phyloP scores from a whole-genome alignment of 805 yeast species.

The Yamadazyma endophytica region DNA sequence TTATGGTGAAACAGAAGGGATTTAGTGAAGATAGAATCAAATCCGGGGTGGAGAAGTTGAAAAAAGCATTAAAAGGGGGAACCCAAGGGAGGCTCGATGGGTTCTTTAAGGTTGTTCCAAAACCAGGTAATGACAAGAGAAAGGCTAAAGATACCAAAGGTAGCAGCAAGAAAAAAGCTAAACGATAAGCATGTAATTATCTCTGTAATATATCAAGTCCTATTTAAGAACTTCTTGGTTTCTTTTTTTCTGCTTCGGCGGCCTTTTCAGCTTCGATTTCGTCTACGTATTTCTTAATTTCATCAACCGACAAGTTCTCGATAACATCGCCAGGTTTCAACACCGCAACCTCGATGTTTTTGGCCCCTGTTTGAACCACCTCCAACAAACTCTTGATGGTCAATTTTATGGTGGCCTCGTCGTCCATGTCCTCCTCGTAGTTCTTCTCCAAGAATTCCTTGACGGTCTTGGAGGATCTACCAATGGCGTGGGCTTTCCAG shows the following conservation, averaged over 20 bases:
- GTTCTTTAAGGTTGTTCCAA: constrained; percentile 69
- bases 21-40: constrained; percentile 90
- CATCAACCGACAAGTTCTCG: constrained; percentile 60
- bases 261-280: constrained; percentile 86
- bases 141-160: constrained; percentile 24
- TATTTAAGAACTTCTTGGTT: constrained; percentile 20
- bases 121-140: constrained; percentile 34
- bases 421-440: constrained; percentile 59
- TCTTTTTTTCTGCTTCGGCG: constrained; percentile 75
- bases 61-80: constrained; percentile 78
- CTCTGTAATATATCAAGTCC: too few species aligned
- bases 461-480: constrained; percentile 91
- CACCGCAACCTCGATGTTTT: constrained; percentile 89
- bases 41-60: constrained; percentile 79
- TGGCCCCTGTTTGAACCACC: constrained; percentile 97
- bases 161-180: constrained; percentile 22
- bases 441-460: constrained; percentile 93
- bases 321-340: constrained; percentile 67
- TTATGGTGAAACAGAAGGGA: constrained; percentile 82
- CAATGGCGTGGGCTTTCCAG: constrained; percentile 98
- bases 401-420: constrained; percentile 69
- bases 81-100: constrained; percentile 92
- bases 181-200: constrained; percentile 8
- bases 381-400: constrained; percentile 86
- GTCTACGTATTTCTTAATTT: constrained; percentile 69